These are phyloP conservation scores for Mercurialis annua DNA, from an alignment of 345 rosid species.

Conservation along the genomic window DNA sequence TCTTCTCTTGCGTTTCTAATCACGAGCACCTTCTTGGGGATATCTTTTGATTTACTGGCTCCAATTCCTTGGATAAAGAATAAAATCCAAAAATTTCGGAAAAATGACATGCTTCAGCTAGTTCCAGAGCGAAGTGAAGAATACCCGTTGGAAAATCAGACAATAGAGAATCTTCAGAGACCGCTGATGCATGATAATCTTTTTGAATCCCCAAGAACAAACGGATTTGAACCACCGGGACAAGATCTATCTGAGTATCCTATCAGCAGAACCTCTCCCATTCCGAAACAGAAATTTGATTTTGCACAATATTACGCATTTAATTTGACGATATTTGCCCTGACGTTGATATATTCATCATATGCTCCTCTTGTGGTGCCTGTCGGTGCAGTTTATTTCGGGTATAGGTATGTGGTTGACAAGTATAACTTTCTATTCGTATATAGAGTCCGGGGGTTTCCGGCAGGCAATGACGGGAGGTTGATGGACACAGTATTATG, in stretches of 20 bases:
- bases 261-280: slow-evolving; percentile 72
- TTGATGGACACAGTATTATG: slow-evolving; percentile 88
- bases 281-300: slow-evolving; percentile 93
- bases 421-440: slow-evolving; percentile 93
- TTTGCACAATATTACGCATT: slow-evolving; percentile 96
- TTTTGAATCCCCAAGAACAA: slow-evolving; percentile 57
- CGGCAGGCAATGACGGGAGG: slow-evolving; percentile 97
- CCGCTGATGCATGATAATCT: slow-evolving; percentile 64
- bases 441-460: slow-evolving; percentile 90
- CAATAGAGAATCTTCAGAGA: slow-evolving; percentile 50
- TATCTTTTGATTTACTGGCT: slow-evolving; percentile 83
- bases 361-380: slow-evolving; percentile 94
- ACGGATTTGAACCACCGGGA: slow-evolving; percentile 46
- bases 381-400: slow-evolving; percentile 87
- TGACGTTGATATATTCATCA: slow-evolving; percentile 88
- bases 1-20: slow-evolving; percentile 93
- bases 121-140: slow-evolving; percentile 90
- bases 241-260: slow-evolving; percentile 85
- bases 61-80: slow-evolving; percentile 98
- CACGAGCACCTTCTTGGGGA: slow-evolving; percentile 88
- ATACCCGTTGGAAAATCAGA: slow-evolving; percentile 71
- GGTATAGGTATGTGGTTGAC: slow-evolving; percentile 92
- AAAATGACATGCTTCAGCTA: slow-evolving; percentile 94
- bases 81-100: slow-evolving; percentile 74
- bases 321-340: slow-evolving; percentile 86